Base-by-base conservation (phyloP, 495 filamentous ascomycete genomes). In the Podospora didyma region DNA sequence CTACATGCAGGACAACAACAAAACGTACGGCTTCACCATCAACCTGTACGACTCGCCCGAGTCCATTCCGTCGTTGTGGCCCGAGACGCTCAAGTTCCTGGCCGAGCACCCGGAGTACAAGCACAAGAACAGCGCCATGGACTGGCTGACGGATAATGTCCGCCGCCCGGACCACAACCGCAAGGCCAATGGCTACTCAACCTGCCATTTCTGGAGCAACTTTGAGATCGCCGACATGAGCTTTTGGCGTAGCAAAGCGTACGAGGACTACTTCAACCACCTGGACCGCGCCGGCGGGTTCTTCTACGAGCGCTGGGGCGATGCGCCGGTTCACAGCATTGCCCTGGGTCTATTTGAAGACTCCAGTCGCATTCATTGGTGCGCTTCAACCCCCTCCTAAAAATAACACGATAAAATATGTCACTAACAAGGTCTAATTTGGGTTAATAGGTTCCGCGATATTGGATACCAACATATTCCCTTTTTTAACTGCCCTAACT, bases 121-220 rank as follows among this genome's bases (percentile, higher is more conserved):
- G 23, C 84, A 88, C 59, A 73, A 85, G 46, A 90, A 96, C 72
- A 96, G 89, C 69, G 91, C 96, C 66, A 81, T 89, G 77, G 73
- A 79, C 16, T 99, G 94, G 93, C 69, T 99, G 62, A 86, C 83
- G 16, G 94, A 99, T 65, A 83, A 81, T 39, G 69, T 78, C 44
- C 79, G 83, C 50, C 82, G 95, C 47, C 94, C 95, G 7, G 81
- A 90, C 17, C 89, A 96, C 71, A 89, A 87, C 62, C 58, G 75
- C 19, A 82, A 85, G 48, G 92, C 90, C 28, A 85, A 94, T 56
- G 94, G 94, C 37, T 98, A 97, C 78, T 94, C 89, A 11, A 98
- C 95, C n/a, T 99, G 95, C 71, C 95, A 99, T 73, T 99, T 99
- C 79, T 99, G 95, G 95, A 91, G 85, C 56, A 99, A 99, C 74